Evolutionary conservation across 2,329 filamentous ascomycete genomes (phyloP), one percentile per base, ranked within the genome.

Genomic region (Alternaria infectoria): DNA sequence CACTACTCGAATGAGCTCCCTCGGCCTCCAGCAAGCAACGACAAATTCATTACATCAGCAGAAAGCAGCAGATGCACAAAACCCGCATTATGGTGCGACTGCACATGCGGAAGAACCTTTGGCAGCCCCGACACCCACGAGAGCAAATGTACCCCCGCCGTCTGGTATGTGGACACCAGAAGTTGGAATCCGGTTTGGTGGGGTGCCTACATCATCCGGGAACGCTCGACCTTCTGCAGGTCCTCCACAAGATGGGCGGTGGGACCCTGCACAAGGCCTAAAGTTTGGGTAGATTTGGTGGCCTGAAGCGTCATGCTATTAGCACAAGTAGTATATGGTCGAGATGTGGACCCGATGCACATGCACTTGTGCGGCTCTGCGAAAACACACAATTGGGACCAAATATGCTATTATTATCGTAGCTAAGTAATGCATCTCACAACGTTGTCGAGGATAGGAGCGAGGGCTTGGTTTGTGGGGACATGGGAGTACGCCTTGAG

Each of bases 151-250:
- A 21, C 74, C 68, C 15, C 77, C 73, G 4, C 72, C 83, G 65
- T 79, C 86, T 71, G 81, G 86, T 7, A 89, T 92, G 77, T 97
- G 93, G 93, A 90, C 88, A 59, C 92, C 93, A 0, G 89, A 90
- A 3, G 90, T 92, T 84, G 91, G 91, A 0, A 96, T 97, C 72
- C 90, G 89, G 61, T 97, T 97, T 78, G 88, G 87, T 1, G 85
- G 82, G 4, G 65, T 75, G 25, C 74, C 74, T 26, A 74, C 75
- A 28, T 61, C 74, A 25, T 73, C 73, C 56, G 75, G 74, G 28
- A 74, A 75, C 49, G 59, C 68, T 44, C 67, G 77, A 50, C 77
- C 77, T 45, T 58, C 69, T n/a, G 74, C 74, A 23, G 77, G 77
- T 6, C 77, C 77, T 63, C 64, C 75, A 25, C 74, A 79, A 46